Percentiles rank a stretch among this genome's conserved stretches.
These are phyloP conservation scores for Yamadazyma laniorum DNA, from an alignment of 805 yeast species.

Conservation along the genomic window DNA sequence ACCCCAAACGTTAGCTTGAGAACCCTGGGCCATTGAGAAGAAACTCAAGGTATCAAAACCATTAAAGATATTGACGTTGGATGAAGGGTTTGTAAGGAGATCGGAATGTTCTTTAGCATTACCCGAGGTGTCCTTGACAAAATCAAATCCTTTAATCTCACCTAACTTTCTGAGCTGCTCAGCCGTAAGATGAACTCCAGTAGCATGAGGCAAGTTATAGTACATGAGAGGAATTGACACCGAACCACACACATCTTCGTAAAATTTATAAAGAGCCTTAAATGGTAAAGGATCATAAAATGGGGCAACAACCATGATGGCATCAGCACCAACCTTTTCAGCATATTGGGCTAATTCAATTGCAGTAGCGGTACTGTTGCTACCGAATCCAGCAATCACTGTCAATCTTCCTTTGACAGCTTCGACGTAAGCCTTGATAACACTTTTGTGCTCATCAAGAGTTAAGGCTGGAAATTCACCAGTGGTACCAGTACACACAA, in stretches of 20 bases:
- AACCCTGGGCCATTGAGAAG: conserved; percentile 15
- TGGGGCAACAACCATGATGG: conserved; percentile 16
- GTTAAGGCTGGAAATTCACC: conserved; percentile 17
- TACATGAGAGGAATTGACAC: conserved; percentile 15
- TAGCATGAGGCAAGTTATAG: conserved; percentile 16
- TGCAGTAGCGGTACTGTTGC: conserved; percentile 14
- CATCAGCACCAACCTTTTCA: conserved; percentile 15
- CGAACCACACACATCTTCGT: conserved; percentile 15
- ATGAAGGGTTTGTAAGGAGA: conserved; percentile 13
- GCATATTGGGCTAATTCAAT: conserved; percentile 15
- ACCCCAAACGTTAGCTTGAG: conserved; percentile 15
- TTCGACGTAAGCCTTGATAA: conserved; percentile 15
- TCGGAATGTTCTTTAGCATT: conserved; percentile 11
- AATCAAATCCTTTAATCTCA: conserved; percentile 15
- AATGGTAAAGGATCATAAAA: conserved; percentile 14
- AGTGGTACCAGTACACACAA: conserved; percentile 17
- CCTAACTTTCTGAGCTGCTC: conserved; percentile 13
- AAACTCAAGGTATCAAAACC: conserved; percentile 16
- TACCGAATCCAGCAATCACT: conserved; percentile 16
- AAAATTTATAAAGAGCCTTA: conserved; percentile 13
- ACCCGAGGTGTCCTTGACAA: conserved; percentile 15
- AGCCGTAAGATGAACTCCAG: conserved; percentile 15
- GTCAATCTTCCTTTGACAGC: conserved; percentile 15
- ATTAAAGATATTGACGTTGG: conserved; percentile 10
- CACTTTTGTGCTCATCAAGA: conserved; percentile 14